These are phyloP conservation scores for Neoboletus subvelutipes DNA, from an alignment of 768 basidiomycete species.

Conservation along the genomic window DNA sequence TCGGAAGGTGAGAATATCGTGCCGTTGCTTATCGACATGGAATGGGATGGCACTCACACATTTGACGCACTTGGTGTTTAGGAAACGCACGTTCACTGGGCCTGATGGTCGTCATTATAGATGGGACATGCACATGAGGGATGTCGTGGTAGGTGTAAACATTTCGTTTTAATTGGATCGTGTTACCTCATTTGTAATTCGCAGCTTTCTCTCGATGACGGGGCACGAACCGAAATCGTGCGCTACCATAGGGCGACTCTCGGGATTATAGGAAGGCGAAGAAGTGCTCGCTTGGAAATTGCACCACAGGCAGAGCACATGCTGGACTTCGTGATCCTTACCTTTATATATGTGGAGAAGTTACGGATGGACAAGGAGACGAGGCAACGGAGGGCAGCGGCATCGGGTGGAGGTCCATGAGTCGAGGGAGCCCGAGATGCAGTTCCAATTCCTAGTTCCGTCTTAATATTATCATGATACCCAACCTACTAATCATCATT, in stretches of 20 bases:
- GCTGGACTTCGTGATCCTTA: constrained; percentile 27
- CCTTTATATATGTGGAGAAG: constrained; percentile 33
- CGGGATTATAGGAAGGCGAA: constrained; percentile 26
- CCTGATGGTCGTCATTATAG: constrained; percentile 31
- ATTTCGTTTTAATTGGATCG: neutral
- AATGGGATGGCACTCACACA: neutral
- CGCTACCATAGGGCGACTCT: constrained; percentile 23
- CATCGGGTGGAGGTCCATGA: constrained; percentile 18
- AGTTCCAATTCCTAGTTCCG: neutral
- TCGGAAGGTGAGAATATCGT: constrained; percentile 11
- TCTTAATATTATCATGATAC: neutral
- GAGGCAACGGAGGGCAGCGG: constrained; percentile 3
- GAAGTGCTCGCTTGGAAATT: constrained; percentile 23
- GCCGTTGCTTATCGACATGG: neutral
- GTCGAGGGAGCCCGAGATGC: neutral
- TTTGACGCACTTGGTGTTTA: neutral
- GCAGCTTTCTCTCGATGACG: constrained; percentile 24
- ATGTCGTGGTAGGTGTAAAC: constrained; percentile 13
- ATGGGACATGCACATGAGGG: constrained; percentile 25
- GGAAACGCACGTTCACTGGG: constrained; percentile 30
- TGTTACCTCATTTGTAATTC: neutral
- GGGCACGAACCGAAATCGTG: constrained; percentile 13
- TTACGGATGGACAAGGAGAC: constrained; percentile 26
- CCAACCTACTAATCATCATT: neutral
- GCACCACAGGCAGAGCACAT: constrained; percentile 23